These are phyloP conservation scores for Colletotrichum abscissum DNA, from an alignment of 2,329 filamentous ascomycete species.

Conservation along the genomic window DNA sequence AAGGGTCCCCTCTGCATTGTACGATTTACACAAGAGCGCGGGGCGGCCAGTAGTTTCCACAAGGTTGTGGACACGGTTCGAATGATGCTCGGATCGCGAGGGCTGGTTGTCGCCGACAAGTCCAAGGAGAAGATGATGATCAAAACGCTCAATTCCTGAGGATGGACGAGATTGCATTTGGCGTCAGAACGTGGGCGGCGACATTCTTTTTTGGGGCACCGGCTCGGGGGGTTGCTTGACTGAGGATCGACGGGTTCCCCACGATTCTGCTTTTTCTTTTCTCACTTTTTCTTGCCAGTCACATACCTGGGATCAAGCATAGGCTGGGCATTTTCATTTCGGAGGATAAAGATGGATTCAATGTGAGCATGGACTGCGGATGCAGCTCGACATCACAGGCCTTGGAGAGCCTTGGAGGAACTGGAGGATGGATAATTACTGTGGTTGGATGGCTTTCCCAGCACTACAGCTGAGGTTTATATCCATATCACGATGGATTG, in stretches of 20 bases:
- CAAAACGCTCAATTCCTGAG: constrained; percentile 69
- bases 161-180: constrained; percentile 28
- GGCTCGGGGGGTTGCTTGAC: constrained; percentile 16
- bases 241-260: constrained; percentile 1
- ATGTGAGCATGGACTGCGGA: neutral
- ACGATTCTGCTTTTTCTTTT: constrained; percentile 26
- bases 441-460: constrained; percentile 30
- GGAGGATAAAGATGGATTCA: constrained; percentile 19
- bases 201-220: constrained; percentile 14
- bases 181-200: constrained; percentile 29
- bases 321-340: constrained; percentile 10
- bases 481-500: constrained; percentile 5
- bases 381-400: neutral
- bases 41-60: constrained; percentile 91
- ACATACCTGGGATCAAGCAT: constrained; percentile 9
- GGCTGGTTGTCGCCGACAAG: constrained; percentile 76
- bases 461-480: constrained; percentile 18
- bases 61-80: constrained; percentile 83
- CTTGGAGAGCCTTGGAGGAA: neutral
- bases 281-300: constrained; percentile 10
- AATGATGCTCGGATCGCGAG: constrained; percentile 72
- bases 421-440: constrained; percentile 16
- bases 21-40: constrained; percentile 88
- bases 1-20: constrained; percentile 82
- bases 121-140: constrained; percentile 79